A percentile compares a stretch with the other conserved stretches of the same genome.
phyloP scores from a whole-genome alignment of 805 yeast species.

The Suhomyces canberraensis region DNA sequence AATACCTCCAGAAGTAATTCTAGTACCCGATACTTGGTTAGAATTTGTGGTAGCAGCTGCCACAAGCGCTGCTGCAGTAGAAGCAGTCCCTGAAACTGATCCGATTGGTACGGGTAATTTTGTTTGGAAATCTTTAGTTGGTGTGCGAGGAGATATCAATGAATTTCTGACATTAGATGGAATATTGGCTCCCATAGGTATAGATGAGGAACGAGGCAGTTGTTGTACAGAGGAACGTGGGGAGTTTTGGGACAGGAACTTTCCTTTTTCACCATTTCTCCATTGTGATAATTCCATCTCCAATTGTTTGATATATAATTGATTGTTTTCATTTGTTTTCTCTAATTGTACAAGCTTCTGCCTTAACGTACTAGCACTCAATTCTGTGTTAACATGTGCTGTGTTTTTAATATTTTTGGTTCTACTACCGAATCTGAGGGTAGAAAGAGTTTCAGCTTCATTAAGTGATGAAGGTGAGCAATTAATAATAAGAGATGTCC shows the following conservation, averaged over 20 bases:
- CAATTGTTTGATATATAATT: constrained; percentile 34
- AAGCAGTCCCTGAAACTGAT: constrained; percentile 1
- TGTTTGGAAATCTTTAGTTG: constrained; percentile 12
- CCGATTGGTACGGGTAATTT: constrained; percentile 10
- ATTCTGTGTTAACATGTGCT: constrained; percentile 61
- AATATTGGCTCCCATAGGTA: constrained; percentile 2
- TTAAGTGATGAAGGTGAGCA: constrained; percentile 64
- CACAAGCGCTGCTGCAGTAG: not conserved
- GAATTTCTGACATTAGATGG: constrained; percentile 8
- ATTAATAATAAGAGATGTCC: constrained; percentile 69
- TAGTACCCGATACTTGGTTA: not conserved
- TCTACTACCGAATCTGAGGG: constrained; percentile 70
- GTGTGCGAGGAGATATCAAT: constrained; percentile 10
- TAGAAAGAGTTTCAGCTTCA: constrained; percentile 63
- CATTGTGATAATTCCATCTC: constrained; percentile 39
- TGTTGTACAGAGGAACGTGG: constrained; percentile 4
- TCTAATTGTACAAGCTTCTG: constrained; percentile 36
- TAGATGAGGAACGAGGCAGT: constrained; percentile 1
- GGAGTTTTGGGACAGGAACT: constrained; percentile 6
- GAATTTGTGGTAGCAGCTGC: not conserved
- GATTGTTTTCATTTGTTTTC: constrained; percentile 26
- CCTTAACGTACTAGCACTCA: constrained; percentile 48
- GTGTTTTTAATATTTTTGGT: constrained; percentile 66
- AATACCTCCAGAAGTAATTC: constrained; percentile 3
- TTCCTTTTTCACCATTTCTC: constrained; percentile 27